Evolutionary conservation across 2,329 filamentous ascomycete genomes (phyloP).

Genomic region (Cadophora malorum): DNA sequence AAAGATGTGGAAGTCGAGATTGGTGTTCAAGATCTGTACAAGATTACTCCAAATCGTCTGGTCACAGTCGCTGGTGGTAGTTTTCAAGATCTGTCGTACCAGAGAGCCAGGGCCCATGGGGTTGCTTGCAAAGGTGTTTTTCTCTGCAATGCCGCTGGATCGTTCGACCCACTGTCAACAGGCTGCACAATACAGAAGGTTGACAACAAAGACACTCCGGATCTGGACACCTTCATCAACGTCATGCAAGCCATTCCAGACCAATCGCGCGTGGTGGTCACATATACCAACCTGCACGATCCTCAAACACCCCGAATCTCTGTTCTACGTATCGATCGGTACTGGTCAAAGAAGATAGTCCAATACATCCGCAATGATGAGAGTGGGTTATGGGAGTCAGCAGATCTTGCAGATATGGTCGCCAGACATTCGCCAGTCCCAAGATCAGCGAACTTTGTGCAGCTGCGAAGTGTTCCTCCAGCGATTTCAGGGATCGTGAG

Average conservation of each 20-base stretch:
- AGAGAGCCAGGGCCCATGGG: slow-evolving; percentile 94
- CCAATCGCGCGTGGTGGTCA: slow-evolving; percentile 84
- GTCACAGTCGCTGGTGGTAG: slow-evolving; percentile 92
- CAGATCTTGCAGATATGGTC: slow-evolving; percentile 81
- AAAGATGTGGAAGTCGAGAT: slow-evolving; percentile 86
- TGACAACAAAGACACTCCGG: slow-evolving; percentile 88
- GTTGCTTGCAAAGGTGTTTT: slow-evolving; percentile 92
- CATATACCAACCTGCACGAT: slow-evolving; percentile 94
- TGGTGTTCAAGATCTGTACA: slow-evolving; percentile 86
- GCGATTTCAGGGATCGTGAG: slow-evolving; percentile 94
- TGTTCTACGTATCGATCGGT: slow-evolving; percentile 90
- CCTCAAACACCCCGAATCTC: slow-evolving; percentile 93
- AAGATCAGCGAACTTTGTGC: slow-evolving; percentile 87
- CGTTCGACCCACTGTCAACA: slow-evolving; percentile 90
- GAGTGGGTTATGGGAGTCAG: slow-evolving; percentile 94
- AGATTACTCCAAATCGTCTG: slow-evolving; percentile 94
- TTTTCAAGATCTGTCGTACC: slow-evolving; percentile 96
- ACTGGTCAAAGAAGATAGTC: slow-evolving; percentile 96
- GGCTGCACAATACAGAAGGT: slow-evolving; percentile 94
- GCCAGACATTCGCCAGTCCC: slow-evolving; percentile 77
- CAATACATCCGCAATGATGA: slow-evolving; percentile 88
- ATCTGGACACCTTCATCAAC: slow-evolving; percentile 86
- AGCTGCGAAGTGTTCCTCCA: slow-evolving; percentile 85
- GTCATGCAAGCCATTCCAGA: slow-evolving; percentile 89
- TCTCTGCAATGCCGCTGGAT: slow-evolving; percentile 92